Conservation (phyloP, 805 yeast genomes). For the Teunomyces barrocoloradensis region DNA sequence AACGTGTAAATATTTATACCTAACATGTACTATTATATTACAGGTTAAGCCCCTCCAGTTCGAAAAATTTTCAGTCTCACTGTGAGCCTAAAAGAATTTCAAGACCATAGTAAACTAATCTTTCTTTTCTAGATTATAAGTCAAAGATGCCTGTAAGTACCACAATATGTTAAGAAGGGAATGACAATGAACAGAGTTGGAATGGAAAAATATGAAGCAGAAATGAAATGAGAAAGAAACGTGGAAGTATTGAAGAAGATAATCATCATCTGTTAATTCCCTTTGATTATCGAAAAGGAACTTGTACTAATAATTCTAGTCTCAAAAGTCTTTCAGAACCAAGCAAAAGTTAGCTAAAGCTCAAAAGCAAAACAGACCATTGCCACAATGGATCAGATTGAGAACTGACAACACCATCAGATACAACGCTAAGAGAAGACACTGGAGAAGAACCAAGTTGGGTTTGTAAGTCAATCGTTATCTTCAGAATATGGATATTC, state of each 20-base stretch:
- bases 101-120: slow-evolving; percentile 5
- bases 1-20: background rate
- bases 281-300: background rate
- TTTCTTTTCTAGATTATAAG: slow-evolving; percentile 11
- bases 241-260: no score
- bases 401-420: slow-evolving; percentile 97
- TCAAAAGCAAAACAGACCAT: slow-evolving; percentile 98
- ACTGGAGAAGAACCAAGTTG: slow-evolving; percentile 99
- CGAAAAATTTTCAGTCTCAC: slow-evolving; percentile 10
- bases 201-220: background rate
- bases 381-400: slow-evolving; percentile 99
- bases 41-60: background rate
- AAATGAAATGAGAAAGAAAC: background rate
- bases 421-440: slow-evolving; percentile 99
- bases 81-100: slow-evolving; percentile 3
- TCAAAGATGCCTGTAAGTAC: slow-evolving; percentile 46
- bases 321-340: slow-evolving; percentile 93
- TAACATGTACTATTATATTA: background rate
- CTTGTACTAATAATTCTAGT: slow-evolving; percentile 46
- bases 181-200: background rate
- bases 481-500: slow-evolving; percentile 6
- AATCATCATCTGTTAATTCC: no score
- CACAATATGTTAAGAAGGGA: slow-evolving; percentile 2
- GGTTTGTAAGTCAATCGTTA: slow-evolving; percentile 61
- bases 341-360: slow-evolving; percentile 99